A percentile compares a stretch with the other conserved stretches of the same genome.
phyloP scores from a whole-genome alignment of 352 stramenopile genomes.

The Phytophthora fragariae region DNA sequence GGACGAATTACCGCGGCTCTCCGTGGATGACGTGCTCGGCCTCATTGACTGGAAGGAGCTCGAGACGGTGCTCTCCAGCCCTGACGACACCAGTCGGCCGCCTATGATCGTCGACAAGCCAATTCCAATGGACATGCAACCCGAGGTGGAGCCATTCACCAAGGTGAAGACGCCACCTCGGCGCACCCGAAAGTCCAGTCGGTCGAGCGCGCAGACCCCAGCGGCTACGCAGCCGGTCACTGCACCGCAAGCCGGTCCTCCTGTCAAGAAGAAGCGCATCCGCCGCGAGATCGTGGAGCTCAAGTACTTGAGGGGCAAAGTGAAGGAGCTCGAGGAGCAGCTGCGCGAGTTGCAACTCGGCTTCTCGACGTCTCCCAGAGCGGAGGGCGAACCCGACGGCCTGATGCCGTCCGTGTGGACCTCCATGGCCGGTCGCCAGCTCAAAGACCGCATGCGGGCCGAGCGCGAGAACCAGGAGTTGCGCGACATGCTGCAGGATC shows the following conservation, averaged over 20 bases:
- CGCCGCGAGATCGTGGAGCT: conserved; percentile 44
- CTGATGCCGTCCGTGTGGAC: conserved; percentile 38
- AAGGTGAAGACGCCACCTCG: conserved; percentile 13
- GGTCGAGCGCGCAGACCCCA: conserved; percentile 11
- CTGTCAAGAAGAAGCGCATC: conserved; percentile 43
- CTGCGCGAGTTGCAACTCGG: conserved; percentile 30
- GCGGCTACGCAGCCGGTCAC: not conserved
- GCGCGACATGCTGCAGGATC: conserved; percentile 35
- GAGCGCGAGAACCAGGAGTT: conserved; percentile 40
- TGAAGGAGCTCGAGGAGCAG: conserved; percentile 43
- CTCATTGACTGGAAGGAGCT: conserved; percentile 50
- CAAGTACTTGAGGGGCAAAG: conserved; percentile 41
- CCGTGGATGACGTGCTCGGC: conserved; percentile 37
- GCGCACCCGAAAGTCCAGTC: conserved; percentile 15
- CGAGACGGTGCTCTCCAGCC: conserved; percentile 34
- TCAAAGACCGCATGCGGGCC: conserved; percentile 37
- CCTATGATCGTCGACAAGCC: conserved; percentile 9
- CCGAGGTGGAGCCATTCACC: not conserved
- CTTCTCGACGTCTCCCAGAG: conserved; percentile 10
- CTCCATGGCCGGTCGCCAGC: conserved; percentile 34
- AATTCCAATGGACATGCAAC: conserved; percentile 15
- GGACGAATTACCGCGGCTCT: conserved; percentile 37
- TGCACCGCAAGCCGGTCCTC: conserved; percentile 6
- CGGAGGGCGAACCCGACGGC: conserved; percentile 7
- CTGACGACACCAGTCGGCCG: conserved; percentile 27